Evolutionary conservation across 2,329 filamentous ascomycete species (phyloP), one percentile per base, ranked within the genome.

Genomic region (Plenodomus tracheiphilus): DNA sequence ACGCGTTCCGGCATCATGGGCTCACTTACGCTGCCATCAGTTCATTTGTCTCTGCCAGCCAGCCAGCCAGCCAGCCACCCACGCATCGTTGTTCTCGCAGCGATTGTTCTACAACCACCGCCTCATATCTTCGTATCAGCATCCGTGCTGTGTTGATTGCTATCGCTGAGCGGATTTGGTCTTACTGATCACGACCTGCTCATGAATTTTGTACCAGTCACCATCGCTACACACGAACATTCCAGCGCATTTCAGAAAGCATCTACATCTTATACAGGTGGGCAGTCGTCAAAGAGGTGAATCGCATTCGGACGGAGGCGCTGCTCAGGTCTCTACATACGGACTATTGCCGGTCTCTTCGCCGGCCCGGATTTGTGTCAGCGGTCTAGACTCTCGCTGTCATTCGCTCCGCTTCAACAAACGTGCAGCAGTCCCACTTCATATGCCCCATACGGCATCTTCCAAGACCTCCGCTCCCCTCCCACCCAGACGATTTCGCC

Each of bases 401-500:
- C 18, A 9, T 19, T 35, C 45, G 42, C 41, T 39, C 30, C 41
- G 46, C 46, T 36, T 45, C 34, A 34, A 49, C 41, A 51, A 43
- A 38, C 40, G 30, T 38, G 43, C 41, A 52, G 38, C 37, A 17
- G 40, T 38, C 18, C n/a, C 41, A 18, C 25, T 6, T 43, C n/a
- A 13, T 16, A 36, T 40, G n/a, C 49, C 38, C 43, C 9, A 41
- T 39, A 22, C 40, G 37, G 25, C 34, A 20, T 15, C 28, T 37
- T 35, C 48, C 54, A 56, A 58, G 52, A 48, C 39, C 47, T 59
- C 58, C 54, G 56, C 51, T 54, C 54, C 54, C 43, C 54, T 50
- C 41, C 16, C 30, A 18, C 39, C 40, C 16, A 30, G 11, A 40
- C 34, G 5, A 32, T 34, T n/a, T 13, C 22, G 38, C n/a, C 21